phyloP scores from a whole-genome alignment of 805 yeast genomes.

The Cyberlindnera mrakii region DNA sequence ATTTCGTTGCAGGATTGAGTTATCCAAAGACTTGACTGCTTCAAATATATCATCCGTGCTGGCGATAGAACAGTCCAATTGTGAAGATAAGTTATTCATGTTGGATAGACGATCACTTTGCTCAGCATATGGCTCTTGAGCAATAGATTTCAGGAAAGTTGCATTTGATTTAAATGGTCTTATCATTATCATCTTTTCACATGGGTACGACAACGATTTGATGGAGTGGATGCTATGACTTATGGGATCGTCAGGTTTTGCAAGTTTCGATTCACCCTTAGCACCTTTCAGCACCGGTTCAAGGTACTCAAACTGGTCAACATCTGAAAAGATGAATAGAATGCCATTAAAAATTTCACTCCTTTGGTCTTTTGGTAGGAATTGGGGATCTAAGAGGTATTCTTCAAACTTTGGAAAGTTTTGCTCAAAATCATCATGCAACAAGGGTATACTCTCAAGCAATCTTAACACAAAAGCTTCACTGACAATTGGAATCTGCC shows the following conservation, averaged over 20 bases:
- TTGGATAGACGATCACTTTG: too few species aligned
- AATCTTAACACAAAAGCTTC: slow-evolving; percentile 20
- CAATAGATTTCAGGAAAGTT: not conserved
- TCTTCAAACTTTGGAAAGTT: slow-evolving; percentile 21
- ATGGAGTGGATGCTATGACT: too few species aligned
- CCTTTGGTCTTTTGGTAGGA: slow-evolving; percentile 21
- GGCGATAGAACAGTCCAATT: slow-evolving; percentile 16
- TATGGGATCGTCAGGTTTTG: slow-evolving; percentile 1
- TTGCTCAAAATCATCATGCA: slow-evolving; percentile 15
- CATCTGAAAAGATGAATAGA: slow-evolving; percentile 23
- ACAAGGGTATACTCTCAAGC: slow-evolving; percentile 4
- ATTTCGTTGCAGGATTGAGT: not conserved
- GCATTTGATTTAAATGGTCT: not conserved
- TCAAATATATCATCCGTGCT: slow-evolving; percentile 24
- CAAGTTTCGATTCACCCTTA: not conserved
- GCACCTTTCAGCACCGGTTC: slow-evolving; percentile 21
- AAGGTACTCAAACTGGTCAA: slow-evolving; percentile 18
- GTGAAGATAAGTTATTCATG: not conserved
- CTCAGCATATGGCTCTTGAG: not conserved
- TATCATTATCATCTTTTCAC: not conserved
- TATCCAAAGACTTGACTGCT: not conserved
- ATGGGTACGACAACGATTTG: not conserved
- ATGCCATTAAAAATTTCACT: slow-evolving; percentile 16
- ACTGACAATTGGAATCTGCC: slow-evolving; percentile 25
- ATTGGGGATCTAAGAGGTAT: slow-evolving; percentile 21